Percentiles rank a stretch among this genome's conserved stretches.
These are phyloP conservation scores for Davidsoniella neocaledoniae DNA, from an alignment of 2,329 filamentous ascomycete species.

Conservation along the genomic window DNA sequence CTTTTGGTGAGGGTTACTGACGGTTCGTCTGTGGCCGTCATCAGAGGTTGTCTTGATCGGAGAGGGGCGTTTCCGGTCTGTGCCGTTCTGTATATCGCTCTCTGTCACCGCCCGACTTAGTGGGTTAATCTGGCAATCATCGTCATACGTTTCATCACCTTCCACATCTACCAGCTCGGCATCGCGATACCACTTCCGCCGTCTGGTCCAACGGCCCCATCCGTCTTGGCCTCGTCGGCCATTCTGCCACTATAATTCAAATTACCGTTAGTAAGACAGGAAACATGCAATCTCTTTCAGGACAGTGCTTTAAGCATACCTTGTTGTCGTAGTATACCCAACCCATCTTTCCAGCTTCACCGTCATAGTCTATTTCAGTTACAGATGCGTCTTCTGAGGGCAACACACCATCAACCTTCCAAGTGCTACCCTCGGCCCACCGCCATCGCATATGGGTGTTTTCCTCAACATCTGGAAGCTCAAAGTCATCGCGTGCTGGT, in stretches of 20 bases:
- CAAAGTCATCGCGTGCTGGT: constrained; percentile 53
- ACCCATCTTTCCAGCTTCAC: constrained; percentile 48
- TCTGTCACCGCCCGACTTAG: too few relatives aligned
- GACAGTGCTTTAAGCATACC: constrained; percentile 29
- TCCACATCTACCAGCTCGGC: constrained; percentile 75
- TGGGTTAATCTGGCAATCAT: not conserved
- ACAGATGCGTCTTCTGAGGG: constrained; percentile 23
- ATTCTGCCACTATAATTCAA: constrained; percentile 56
- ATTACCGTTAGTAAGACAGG: not conserved
- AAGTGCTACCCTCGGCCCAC: constrained; percentile 74
- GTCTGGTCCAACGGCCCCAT: constrained; percentile 85
- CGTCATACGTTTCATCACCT: constrained; percentile 2
- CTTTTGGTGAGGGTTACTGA: constrained; percentile 2
- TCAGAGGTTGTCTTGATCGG: constrained; percentile 3
- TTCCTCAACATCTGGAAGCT: constrained; percentile 44
- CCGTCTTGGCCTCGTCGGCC: constrained; percentile 72
- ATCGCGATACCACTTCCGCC: constrained; percentile 91
- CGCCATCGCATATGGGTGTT: constrained; percentile 41
- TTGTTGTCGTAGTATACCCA: constrained; percentile 99
- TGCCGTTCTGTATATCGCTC: not conserved
- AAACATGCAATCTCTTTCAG: not conserved
- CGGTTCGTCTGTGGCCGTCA: not conserved
- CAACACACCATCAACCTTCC: constrained; percentile 65
- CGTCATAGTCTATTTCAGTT: constrained; percentile 33
- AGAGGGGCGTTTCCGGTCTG: constrained; percentile 9